A percentile compares a stretch with the other conserved stretches of the same genome.
phyloP scores from a whole-genome alignment of 495 filamentous ascomycete species.

The Hypoxylon intermedium region DNA sequence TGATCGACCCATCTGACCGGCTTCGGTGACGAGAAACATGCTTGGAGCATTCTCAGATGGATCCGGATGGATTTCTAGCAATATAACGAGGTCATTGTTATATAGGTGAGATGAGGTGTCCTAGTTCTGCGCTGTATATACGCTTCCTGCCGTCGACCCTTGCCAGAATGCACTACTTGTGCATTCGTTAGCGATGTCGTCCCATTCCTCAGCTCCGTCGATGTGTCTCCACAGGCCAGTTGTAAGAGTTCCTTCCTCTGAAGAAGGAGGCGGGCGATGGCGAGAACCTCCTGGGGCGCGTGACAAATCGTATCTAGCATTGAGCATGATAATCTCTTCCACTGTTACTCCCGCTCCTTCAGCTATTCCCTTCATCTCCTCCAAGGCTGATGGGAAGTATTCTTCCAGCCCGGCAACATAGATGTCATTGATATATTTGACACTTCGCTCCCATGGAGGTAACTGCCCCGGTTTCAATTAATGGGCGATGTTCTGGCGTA shows the following conservation, averaged over 20 bases:
- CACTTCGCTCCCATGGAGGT: slow-evolving; percentile 20
- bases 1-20: slow-evolving; percentile 41
- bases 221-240: slow-evolving; percentile 8
- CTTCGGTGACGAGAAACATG: slow-evolving; percentile 44
- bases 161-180: slow-evolving; percentile 24
- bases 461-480: slow-evolving; percentile 40
- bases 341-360: slow-evolving; percentile 36
- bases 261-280: not conserved
- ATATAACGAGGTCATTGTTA: slow-evolving; percentile 31
- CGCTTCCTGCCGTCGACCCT: slow-evolving; percentile 23
- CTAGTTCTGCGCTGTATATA: slow-evolving; percentile 42
- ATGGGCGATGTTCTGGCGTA: slow-evolving; percentile 35
- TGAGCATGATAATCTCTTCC: slow-evolving; percentile 43
- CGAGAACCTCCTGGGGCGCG: not conserved
- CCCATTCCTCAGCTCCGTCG: not conserved
- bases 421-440: slow-evolving; percentile 27
- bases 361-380: slow-evolving; percentile 43
- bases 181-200: slow-evolving; percentile 29
- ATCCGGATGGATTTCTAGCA: slow-evolving; percentile 42
- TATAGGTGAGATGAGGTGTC: slow-evolving; percentile 41
- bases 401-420: slow-evolving; percentile 29
- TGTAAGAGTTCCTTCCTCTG: not conserved
- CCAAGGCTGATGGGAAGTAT: slow-evolving; percentile 36
- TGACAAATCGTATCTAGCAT: slow-evolving; percentile 41
- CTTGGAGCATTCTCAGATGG: slow-evolving; percentile 37